These are phyloP conservation scores for Dichomitus squalens DNA, from an alignment of 1,284 basidiomycete genomes.

Conservation along the genomic window DNA sequence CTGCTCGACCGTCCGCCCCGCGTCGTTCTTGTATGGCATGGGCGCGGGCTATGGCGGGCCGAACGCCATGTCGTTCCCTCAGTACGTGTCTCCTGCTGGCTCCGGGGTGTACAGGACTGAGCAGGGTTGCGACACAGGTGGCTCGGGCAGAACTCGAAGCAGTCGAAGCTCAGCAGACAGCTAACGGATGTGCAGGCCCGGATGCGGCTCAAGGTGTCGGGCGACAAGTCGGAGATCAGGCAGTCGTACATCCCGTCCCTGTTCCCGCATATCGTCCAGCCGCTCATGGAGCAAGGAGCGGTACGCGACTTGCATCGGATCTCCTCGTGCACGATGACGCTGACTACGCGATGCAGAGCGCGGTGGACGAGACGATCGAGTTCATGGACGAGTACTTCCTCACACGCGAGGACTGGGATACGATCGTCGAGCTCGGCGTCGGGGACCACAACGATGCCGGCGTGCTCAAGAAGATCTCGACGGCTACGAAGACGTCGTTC, in stretches of 20 bases:
- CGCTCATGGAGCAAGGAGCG: conserved; percentile 72
- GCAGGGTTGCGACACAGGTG: conserved; percentile 65
- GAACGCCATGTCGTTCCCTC: conserved; percentile 77
- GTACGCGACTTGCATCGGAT: conserved; percentile 41
- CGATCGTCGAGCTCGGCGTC: conserved; percentile 90
- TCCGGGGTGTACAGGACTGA: neutral
- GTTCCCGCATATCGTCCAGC: conserved; percentile 78
- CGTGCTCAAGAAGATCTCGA: conserved; percentile 82
- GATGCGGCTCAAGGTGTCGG: conserved; percentile 93
- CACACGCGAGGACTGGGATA: conserved; percentile 95
- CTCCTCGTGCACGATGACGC: neutral
- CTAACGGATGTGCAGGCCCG: conserved; percentile 91
- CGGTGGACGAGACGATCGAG: conserved; percentile 81
- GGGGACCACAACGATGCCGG: conserved; percentile 76
- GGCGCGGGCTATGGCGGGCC: conserved; percentile 71
- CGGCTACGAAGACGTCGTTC: conserved; percentile 82
- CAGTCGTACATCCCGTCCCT: conserved; percentile 90
- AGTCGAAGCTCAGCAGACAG: conserved; percentile 79
- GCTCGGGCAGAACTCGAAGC: conserved; percentile 97
- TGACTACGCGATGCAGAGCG: conserved; percentile 50
- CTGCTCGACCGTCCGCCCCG: conserved; percentile 85
- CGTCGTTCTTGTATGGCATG: conserved; percentile 78
- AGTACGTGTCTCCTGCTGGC: conserved; percentile 49
- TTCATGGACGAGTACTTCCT: conserved; percentile 95
- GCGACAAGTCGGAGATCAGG: conserved; percentile 86